Evolutionary conservation across 2,329 filamentous ascomycete genomes (phyloP).

Genomic region (Aspergillus awamori): DNA sequence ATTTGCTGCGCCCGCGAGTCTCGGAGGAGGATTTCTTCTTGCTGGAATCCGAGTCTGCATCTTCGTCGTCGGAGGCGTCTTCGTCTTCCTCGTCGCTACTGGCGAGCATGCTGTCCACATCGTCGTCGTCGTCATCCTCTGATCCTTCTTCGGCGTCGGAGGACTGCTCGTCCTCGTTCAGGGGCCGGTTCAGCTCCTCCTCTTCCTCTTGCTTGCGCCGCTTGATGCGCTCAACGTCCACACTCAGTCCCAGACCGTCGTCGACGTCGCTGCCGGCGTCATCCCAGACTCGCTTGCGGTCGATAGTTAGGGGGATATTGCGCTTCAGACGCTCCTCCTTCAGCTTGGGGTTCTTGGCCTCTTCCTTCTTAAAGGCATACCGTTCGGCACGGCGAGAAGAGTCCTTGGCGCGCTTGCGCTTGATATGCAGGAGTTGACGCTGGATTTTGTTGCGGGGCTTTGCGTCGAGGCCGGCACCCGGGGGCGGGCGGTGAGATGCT

Average conservation of each 20-base stretch:
- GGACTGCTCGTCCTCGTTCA: conserved; percentile 37
- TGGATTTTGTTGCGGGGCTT: conserved; percentile 76
- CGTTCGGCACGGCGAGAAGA: conserved; percentile 75
- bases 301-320: conserved; percentile 80
- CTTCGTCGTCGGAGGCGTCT: conserved; percentile 50
- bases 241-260: conserved; percentile 49
- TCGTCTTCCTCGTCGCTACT: conserved; percentile 53
- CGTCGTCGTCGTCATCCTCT: conserved; percentile 60
- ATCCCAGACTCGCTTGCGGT: conserved; percentile 89
- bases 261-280: conserved; percentile 62
- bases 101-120: conserved; percentile 36
- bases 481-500: conserved; percentile 45
- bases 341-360: conserved; percentile 78
- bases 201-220: conserved; percentile 51
- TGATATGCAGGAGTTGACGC: conserved; percentile 75
- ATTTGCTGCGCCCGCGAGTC: conserved; percentile 39
- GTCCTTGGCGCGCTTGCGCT: conserved; percentile 76
- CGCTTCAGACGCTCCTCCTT: conserved; percentile 71
- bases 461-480: conserved; percentile 52
- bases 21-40: conserved; percentile 41
- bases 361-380: conserved; percentile 78
- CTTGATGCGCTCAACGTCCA: conserved; percentile 54
- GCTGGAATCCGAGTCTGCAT: conserved; percentile 53
- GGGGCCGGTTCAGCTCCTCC: conserved; percentile 40
- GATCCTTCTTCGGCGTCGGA: conserved; percentile 2